phyloP scores from a whole-genome alignment of 23 red algal genomes.

The Chondrus crispus region DNA sequence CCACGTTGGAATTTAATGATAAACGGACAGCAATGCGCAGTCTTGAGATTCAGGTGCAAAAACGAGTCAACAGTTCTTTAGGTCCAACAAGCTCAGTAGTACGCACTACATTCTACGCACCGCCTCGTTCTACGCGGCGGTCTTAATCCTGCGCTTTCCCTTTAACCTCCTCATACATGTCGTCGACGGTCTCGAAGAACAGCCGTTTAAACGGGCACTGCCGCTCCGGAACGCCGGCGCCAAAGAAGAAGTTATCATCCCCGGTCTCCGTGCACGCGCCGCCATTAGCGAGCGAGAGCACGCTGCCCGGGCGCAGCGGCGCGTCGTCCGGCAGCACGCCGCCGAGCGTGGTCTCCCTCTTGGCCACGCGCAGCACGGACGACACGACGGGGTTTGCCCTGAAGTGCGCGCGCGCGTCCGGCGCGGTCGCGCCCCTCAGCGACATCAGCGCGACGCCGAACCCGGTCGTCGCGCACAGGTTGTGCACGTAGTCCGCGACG shows the following conservation, averaged over 20 bases:
- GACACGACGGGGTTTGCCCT: background rate
- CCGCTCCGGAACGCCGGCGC: background rate
- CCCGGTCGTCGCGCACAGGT: background rate
- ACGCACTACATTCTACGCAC: too few species aligned
- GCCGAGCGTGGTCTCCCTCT: background rate
- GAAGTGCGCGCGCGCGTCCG: background rate
- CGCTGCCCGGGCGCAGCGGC: background rate
- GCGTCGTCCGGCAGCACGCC: slow-evolving; percentile 7
- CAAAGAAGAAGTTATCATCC: slow-evolving; percentile 9
- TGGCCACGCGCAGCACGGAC: background rate
- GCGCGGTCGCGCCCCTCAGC: background rate
- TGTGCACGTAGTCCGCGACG: background rate
- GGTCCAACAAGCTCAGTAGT: too few species aligned
- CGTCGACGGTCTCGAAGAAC: slow-evolving; percentile 13
- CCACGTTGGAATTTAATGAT: too few species aligned
- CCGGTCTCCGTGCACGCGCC: background rate
- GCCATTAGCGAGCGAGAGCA: background rate
- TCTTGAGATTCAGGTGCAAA: too few species aligned
- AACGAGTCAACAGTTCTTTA: too few species aligned
- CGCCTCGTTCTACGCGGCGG: too few species aligned
- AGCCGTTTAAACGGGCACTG: slow-evolving; percentile 13
- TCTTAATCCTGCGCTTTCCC: too few species aligned
- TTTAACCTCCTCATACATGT: slow-evolving; percentile 11
- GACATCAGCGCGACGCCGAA: background rate
- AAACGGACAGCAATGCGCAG: too few species aligned